These are phyloP conservation scores for Hypoxylon sp. DNA, from an alignment of 2,329 filamentous ascomycete species.

Conservation along the genomic window DNA sequence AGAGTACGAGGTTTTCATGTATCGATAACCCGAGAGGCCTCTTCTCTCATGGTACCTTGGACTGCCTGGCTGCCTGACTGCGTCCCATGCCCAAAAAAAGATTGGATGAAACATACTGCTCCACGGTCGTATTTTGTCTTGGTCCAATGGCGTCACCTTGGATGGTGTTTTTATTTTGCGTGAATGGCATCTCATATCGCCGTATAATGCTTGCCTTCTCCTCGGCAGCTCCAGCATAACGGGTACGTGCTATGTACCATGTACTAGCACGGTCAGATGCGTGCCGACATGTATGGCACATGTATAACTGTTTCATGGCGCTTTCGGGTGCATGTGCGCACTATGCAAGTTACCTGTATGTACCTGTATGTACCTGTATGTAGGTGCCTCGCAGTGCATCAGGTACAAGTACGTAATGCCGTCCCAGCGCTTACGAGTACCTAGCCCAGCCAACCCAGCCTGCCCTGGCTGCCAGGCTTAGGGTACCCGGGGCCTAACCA, in stretches of 20 bases:
- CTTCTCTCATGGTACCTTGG: conserved; percentile 27
- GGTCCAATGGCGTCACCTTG: conserved; percentile 26
- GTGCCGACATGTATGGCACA: too few relatives aligned
- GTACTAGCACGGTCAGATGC: too few relatives aligned
- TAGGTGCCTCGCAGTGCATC: too few relatives aligned
- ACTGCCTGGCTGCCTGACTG: conserved; percentile 20
- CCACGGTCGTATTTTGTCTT: conserved; percentile 21
- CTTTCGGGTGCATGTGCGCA: conserved; percentile 2
- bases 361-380: too few relatives aligned
- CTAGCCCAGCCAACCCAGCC: background rate
- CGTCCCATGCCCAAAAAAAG: conserved; percentile 29
- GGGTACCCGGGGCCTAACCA: conserved; percentile 7
- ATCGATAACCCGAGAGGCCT: conserved; percentile 32
- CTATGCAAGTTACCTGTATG: background rate
- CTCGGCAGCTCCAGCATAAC: background rate
- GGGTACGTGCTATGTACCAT: too few relatives aligned
- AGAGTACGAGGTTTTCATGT: conserved; percentile 31
- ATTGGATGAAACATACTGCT: conserved; percentile 32
- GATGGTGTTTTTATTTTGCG: conserved; percentile 15
- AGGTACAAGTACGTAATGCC: too few relatives aligned
- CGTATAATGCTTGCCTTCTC: background rate
- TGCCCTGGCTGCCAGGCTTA: background rate
- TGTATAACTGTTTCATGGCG: conserved; percentile 14
- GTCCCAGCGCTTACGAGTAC: conserved; percentile 10
- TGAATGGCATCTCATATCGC: background rate